These are phyloP conservation scores for Paulownia fortunei DNA, from an alignment of 257 asterid genomes.

Conservation along the genomic window DNA sequence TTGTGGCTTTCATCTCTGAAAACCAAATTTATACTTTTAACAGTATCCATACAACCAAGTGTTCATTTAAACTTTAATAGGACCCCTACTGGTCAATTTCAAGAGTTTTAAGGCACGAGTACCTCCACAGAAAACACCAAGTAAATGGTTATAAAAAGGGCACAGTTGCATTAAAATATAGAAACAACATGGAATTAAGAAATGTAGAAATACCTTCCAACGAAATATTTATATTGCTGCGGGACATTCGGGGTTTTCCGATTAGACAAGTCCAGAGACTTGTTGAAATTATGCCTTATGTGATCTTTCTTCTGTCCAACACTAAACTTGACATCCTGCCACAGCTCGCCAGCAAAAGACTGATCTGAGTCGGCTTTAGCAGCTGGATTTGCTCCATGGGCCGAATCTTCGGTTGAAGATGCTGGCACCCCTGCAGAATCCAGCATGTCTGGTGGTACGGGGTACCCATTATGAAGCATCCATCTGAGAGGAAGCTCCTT, in stretches of 20 bases:
- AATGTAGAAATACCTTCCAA: slow-evolving; percentile 71
- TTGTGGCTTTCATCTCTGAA: too few relatives aligned
- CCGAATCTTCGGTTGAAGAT: slow-evolving; percentile 51
- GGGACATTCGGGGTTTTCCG: slow-evolving; percentile 60
- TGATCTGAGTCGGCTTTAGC: slow-evolving; percentile 46
- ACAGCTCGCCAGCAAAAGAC: slow-evolving; percentile 76
- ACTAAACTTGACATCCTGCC: slow-evolving; percentile 74
- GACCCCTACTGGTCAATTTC: too few relatives aligned
- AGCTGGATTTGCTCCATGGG: slow-evolving; percentile 54
- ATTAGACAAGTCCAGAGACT: slow-evolving; percentile 66
- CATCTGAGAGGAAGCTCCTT: slow-evolving; percentile 97
- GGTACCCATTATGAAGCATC: slow-evolving; percentile 97
- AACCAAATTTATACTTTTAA: background rate
- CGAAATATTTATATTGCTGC: slow-evolving; percentile 74
- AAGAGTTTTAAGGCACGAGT: too few relatives aligned
- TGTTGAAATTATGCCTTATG: slow-evolving; percentile 56
- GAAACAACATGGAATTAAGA: too few relatives aligned
- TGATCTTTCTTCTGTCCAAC: slow-evolving; percentile 73
- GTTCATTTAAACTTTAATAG: background rate
- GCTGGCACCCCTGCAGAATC: slow-evolving; percentile 67
- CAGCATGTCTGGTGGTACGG: slow-evolving; percentile 94
- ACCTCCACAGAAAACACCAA: background rate
- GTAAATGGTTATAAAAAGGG: background rate
- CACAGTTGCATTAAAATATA: background rate
- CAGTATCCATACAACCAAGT: background rate